These are phyloP conservation scores for Fusarium aywerte DNA, from an alignment of 2,329 filamentous ascomycete species.

Conservation along the genomic window DNA sequence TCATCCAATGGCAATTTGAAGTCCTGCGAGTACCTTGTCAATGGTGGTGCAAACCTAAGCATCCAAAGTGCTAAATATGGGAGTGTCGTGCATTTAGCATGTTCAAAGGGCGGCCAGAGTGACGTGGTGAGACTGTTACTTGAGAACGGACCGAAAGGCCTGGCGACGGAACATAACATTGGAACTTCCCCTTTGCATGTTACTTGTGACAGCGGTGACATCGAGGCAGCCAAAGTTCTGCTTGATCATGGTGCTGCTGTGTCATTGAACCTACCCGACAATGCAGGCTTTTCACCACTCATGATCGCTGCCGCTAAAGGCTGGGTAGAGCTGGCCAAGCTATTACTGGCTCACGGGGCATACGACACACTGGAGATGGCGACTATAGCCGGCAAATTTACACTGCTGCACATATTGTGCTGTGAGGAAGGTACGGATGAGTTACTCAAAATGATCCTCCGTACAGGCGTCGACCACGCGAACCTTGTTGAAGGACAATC, in stretches of 20 bases:
- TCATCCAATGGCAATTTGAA: rapidly evolving
- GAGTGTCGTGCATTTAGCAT: not conserved
- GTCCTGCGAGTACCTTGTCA: not conserved
- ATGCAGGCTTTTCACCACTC: not conserved
- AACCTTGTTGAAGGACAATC: rapidly evolving
- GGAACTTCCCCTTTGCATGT: rapidly evolving
- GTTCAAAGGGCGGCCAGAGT: rapidly evolving
- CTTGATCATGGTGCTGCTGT: not conserved
- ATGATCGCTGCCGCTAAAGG: rapidly evolving
- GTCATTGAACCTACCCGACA: not conserved
- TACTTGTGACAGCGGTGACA: rapidly evolving
- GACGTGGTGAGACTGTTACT: not conserved
- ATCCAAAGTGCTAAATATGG: rapidly evolving
- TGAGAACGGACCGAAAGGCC: not conserved
- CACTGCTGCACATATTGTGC: rapidly evolving
- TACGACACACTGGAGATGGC: rapidly evolving
- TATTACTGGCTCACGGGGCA: not conserved
- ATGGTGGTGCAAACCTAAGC: rapidly evolving
- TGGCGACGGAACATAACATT: not conserved
- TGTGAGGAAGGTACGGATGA: too few relatives aligned
- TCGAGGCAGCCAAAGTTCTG: not conserved
- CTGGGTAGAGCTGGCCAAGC: rapidly evolving
- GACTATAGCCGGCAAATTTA: rapidly evolving
- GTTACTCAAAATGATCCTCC: rapidly evolving
- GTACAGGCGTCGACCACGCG: too few relatives aligned